Evolutionary conservation across 148 eudicot genomes (phyloP).

Genomic region (Vaccinium myrtillus): DNA sequence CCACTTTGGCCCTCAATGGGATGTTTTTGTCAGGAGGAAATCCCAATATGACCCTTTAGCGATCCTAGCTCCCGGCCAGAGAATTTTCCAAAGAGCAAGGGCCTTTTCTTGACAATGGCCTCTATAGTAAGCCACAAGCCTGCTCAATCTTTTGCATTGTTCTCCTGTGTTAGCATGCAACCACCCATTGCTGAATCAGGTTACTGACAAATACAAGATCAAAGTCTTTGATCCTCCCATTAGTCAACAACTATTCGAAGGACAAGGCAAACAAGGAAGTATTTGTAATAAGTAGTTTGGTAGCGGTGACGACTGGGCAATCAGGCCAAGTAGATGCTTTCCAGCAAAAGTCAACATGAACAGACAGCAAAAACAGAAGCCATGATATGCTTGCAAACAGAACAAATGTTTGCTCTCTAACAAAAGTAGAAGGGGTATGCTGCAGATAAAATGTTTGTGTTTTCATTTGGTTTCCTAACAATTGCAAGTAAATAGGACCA

Average conservation of each 20-base stretch:
- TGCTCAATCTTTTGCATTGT: no score
- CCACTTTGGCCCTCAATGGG: conserved; percentile 80
- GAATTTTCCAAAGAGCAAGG: conserved; percentile 59
- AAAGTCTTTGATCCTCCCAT: no score
- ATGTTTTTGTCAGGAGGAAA: conserved; percentile 55
- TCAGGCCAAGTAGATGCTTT: no score
- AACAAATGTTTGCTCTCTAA: background rate
- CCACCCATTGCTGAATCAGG: no score
- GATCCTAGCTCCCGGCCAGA: conserved; percentile 84
- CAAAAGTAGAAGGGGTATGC: background rate
- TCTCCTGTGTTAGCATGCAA: no score
- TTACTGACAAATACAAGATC: no score
- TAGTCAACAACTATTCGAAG: no score
- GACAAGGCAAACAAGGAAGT: no score
- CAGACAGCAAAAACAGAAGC: conserved; percentile 12
- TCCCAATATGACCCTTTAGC: conserved; percentile 68
- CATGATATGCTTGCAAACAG: background rate
- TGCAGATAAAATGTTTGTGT: background rate
- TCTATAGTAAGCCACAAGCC: background rate
- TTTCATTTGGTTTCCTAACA: background rate
- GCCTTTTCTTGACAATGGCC: conserved; percentile 30
- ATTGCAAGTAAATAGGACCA: background rate
- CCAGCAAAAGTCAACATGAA: no score
- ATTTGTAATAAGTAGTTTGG: no score
- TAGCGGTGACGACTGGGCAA: no score